Conservation (phyloP, 257 asterid species). For the Plantago elongata region DNA sequence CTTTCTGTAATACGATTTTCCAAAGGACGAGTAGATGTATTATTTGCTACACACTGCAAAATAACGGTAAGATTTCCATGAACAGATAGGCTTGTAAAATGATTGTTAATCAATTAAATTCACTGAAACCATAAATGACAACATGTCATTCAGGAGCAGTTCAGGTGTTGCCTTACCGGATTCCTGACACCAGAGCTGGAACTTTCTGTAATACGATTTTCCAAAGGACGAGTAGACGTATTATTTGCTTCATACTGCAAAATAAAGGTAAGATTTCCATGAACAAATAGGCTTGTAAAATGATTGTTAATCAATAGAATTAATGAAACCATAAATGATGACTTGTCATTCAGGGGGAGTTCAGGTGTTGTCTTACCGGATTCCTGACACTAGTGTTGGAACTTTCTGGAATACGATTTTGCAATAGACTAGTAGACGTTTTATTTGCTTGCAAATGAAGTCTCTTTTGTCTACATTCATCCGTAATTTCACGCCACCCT, state of each 20-base stretch:
- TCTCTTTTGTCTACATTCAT: constrained; percentile 30
- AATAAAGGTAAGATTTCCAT: no score
- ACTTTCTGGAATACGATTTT: no score
- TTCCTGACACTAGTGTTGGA: no score
- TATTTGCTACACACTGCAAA: constrained; percentile 43
- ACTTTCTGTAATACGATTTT: constrained; percentile 16
- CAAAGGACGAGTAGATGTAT: no score
- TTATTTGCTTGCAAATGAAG: constrained; percentile 14
- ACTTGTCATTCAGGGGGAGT: no score
- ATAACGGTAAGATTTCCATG: constrained; percentile 13
- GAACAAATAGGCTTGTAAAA: no score
- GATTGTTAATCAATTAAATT: constrained; percentile 1
- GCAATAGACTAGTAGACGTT: constrained; percentile 18
- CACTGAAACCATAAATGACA: constrained; percentile 1
- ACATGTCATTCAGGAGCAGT: background rate
- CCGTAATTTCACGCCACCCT: constrained; percentile 42
- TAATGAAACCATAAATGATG: no score
- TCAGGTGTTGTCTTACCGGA: no score
- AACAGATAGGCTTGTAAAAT: background rate
- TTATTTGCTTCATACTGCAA: no score
- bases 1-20: no score
- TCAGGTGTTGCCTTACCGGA: constrained; percentile 22
- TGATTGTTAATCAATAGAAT: background rate
- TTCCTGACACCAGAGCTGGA: constrained; percentile 19
- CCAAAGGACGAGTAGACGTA: no score